Evolutionary conservation across 306 rosid species (phyloP).

Genomic region (Rubus parviflorus): DNA sequence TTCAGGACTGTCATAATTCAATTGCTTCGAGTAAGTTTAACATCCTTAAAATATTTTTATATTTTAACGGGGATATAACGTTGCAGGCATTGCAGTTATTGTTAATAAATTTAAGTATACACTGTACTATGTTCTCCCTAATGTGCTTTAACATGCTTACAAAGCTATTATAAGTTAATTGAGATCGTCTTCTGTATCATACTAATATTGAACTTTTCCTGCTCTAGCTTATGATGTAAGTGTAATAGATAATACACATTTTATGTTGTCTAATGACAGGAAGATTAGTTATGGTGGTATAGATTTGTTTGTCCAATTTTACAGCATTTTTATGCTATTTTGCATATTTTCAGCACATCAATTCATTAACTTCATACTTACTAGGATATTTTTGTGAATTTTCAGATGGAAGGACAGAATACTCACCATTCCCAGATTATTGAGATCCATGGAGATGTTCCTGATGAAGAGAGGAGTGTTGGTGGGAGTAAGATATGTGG

Average conservation of each 20-base stretch:
- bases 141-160: not conserved
- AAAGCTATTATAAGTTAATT: not conserved
- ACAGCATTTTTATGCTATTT: not conserved
- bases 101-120: not conserved
- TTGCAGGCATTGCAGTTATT: not conserved
- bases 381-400: not conserved
- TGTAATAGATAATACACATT: not conserved
- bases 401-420: conserved; percentile 59
- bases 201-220: not conserved
- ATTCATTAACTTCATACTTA: not conserved
- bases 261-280: not conserved
- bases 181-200: not conserved
- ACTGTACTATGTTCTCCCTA: not conserved
- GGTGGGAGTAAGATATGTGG: conserved; percentile 64
- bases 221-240: not conserved
- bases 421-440: conserved; percentile 42
- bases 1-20: not conserved
- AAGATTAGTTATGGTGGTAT: not conserved
- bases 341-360: not conserved
- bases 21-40: not conserved
- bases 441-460: conserved; percentile 45
- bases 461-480: conserved; percentile 24
- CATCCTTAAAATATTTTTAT: not conserved
- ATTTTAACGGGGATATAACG: not conserved
- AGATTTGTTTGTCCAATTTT: too few species aligned